Evolutionary conservation across 805 yeast species (phyloP), one percentile per base, ranked within the genome.

Genomic region (Wickerhamomyces sydowiorum): DNA sequence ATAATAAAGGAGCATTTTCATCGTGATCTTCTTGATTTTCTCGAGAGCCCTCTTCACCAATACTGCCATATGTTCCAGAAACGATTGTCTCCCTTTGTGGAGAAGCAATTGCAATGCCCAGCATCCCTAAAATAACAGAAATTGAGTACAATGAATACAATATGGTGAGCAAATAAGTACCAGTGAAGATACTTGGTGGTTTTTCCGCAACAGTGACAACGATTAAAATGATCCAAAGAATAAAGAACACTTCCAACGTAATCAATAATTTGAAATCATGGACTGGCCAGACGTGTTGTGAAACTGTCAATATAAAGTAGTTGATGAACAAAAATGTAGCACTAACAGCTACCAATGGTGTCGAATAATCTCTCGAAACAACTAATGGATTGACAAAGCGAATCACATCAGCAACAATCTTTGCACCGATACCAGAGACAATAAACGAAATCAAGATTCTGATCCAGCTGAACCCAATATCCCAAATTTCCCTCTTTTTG

Each of bases 401-500:
- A 47, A 80, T 51, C 57, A 72, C 54, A 49, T 71, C 54, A 50
- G 73, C 57, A 12, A 67, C 56, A 36, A 62, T 49, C 27, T 52
- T 51, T 0, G 74, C 58, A 13, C 66, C 48, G 14, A 69, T 49
- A 12, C 62, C 51, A 0, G 91, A 74, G 8, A 74, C 39, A 0
- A 58, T 53, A 15, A 82, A 50, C 17, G 89, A 69, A 5, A 80
- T 32, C 1, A 95, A 90, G 27, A 81, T 70, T 50, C 89, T 72
- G 18, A 76, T 48, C 69, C 75, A 71, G 4, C 57, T 47, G 13
- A 73, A 63, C 2, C 75, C 73, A 33, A 73, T 60, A 27, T 56
- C 59, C 82, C 84, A 70, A 47, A 68, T 71, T 47, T 63, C 67
- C 56, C 69, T 71, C 59, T 60, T 74, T 42, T 46, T 62, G 46